Evolutionary conservation across 495 filamentous ascomycete genomes (phyloP).

Genomic region (Apiosordaria backusii): DNA sequence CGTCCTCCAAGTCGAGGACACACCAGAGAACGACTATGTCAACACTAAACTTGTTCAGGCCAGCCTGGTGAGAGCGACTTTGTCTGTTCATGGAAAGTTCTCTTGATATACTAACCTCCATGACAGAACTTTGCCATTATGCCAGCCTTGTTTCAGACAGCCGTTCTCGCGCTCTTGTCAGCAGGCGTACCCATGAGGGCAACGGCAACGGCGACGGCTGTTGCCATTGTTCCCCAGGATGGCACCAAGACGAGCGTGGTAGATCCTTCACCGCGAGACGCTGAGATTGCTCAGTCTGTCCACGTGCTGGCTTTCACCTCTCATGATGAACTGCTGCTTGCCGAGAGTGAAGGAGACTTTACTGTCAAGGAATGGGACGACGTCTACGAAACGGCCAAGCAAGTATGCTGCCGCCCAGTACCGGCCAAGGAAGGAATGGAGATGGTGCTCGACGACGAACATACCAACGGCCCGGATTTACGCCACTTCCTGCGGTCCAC

Average conservation of each 20-base stretch:
- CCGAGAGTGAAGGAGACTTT: slow-evolving; percentile 79
- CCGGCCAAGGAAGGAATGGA: slow-evolving; percentile 46
- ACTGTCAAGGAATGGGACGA: slow-evolving; percentile 72
- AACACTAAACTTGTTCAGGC: slow-evolving; percentile 50
- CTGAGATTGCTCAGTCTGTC: slow-evolving; percentile 59
- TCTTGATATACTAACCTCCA: slow-evolving; percentile 9
- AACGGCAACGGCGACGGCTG: slow-evolving; percentile 60
- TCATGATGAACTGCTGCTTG: slow-evolving; percentile 67
- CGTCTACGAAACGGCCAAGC: slow-evolving; percentile 60
- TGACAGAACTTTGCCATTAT: slow-evolving; percentile 68
- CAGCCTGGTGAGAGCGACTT: slow-evolving; percentile 40
- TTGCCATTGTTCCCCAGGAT: slow-evolving; percentile 56
- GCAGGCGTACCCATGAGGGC: slow-evolving; percentile 71
- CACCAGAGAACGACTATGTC: slow-evolving; percentile 53
- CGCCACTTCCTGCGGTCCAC: slow-evolving; percentile 61
- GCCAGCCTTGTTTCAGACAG: slow-evolving; percentile 70
- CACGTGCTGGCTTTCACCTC: slow-evolving; percentile 78
- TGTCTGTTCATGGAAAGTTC: neutral
- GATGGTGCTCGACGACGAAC: slow-evolving; percentile 42
- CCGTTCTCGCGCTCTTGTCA: slow-evolving; percentile 69
- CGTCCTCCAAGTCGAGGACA: slow-evolving; percentile 59
- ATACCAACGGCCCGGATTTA: slow-evolving; percentile 41
- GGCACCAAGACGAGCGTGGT: slow-evolving; percentile 42
- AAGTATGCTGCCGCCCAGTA: slow-evolving; percentile 55
- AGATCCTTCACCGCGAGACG: slow-evolving; percentile 54